Evolutionary conservation across 257 asterid genomes (phyloP).

Genomic region (Solanum chmielewskii): DNA sequence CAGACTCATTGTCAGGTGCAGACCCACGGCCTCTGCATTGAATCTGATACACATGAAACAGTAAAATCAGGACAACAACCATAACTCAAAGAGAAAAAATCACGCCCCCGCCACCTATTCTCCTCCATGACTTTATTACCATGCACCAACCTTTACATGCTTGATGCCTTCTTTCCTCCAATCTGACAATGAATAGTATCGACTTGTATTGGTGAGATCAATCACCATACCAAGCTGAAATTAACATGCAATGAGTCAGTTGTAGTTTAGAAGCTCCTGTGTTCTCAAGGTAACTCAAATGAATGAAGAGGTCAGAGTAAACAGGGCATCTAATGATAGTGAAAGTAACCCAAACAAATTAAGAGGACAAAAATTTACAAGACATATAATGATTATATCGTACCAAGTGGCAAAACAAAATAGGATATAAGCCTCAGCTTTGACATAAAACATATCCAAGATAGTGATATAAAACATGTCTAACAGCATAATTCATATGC

Average conservation of each 20-base stretch:
- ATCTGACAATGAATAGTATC: constrained; percentile 63
- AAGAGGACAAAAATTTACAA: background rate
- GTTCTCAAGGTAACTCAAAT: background rate
- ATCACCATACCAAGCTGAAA: constrained; percentile 92
- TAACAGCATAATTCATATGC: background rate
- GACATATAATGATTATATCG: background rate
- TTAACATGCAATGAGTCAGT: constrained; percentile 1
- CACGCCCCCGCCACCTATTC: background rate
- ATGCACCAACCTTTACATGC: constrained; percentile 72
- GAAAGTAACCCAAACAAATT: background rate
- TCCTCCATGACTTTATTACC: background rate
- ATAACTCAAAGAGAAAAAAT: background rate
- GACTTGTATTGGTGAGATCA: constrained; percentile 87
- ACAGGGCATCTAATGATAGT: background rate
- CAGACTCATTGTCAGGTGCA: constrained; percentile 85
- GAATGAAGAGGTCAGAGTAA: background rate
- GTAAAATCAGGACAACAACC: background rate
- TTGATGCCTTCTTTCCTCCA: constrained; percentile 79
- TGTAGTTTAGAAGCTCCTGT: background rate
- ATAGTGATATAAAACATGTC: background rate
- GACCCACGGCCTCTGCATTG: constrained; percentile 98
- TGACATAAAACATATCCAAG: background rate
- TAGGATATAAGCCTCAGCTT: background rate
- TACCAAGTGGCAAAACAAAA: background rate
- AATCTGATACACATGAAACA: constrained; percentile 39